Evolutionary conservation across 495 filamentous ascomycete species (phyloP).

Genomic region (Penicillium verhagenii): DNA sequence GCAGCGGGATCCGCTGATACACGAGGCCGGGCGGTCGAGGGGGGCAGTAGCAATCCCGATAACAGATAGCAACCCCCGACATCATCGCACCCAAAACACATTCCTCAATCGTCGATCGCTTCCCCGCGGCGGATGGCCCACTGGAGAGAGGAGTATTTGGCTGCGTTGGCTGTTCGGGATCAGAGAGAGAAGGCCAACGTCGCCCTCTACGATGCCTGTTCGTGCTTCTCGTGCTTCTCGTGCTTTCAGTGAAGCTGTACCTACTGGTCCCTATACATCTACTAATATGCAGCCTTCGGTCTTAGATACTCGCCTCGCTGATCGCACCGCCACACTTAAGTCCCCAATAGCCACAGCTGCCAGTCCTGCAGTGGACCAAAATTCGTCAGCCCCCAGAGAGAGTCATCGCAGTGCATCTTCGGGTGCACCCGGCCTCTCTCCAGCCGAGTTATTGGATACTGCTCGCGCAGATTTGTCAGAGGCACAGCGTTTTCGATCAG

Average conservation of each 20-base stretch:
- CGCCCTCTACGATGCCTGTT: constrained; percentile 59
- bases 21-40: constrained; percentile 35
- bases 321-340: constrained; percentile 62
- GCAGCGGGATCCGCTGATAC: constrained; percentile 37
- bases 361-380: constrained; percentile 6
- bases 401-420: constrained; percentile 14
- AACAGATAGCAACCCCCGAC: constrained; percentile 22
- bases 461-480: constrained; percentile 64
- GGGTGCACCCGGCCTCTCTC: constrained; percentile 17
- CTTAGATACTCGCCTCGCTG: constrained; percentile 67
- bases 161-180: constrained; percentile 55
- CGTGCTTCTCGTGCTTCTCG: constrained; percentile 45
- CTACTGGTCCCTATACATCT: constrained; percentile 6
- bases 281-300: constrained; percentile 23
- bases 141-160: constrained; percentile 59
- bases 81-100: constrained; percentile 19
- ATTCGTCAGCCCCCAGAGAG: constrained; percentile 8
- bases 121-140: constrained; percentile 41
- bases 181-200: constrained; percentile 55
- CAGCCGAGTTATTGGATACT: constrained; percentile 43
- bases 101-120: constrained; percentile 24
- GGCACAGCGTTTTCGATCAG: constrained; percentile 68
- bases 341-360: constrained; percentile 4
- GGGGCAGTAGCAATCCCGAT: constrained; percentile 34
- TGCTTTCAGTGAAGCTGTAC: neutral